These are phyloP conservation scores for Corniculantispora saksenae DNA, from an alignment of 2,329 filamentous ascomycete genomes.

Conservation along the genomic window DNA sequence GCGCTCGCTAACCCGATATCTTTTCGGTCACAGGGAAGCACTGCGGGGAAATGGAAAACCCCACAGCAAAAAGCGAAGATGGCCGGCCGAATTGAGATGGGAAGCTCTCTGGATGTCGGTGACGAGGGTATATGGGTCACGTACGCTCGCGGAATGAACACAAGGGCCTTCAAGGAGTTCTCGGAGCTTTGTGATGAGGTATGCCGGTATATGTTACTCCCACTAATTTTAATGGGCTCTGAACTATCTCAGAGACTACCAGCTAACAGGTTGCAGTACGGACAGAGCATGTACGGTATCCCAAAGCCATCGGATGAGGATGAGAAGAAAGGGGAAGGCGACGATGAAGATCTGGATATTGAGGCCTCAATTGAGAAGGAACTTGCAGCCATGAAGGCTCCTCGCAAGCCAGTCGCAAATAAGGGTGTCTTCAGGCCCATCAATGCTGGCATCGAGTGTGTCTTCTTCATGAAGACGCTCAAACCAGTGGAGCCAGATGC, in stretches of 20 bases:
- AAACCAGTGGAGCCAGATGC: constrained; percentile 56
- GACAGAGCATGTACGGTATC: constrained; percentile 60
- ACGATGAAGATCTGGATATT: constrained; percentile 61
- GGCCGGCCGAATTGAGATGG: constrained; percentile 42
- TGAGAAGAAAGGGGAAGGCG: constrained; percentile 41
- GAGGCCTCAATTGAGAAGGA: constrained; percentile 73
- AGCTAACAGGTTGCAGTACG: constrained; percentile 53
- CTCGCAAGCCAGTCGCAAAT: constrained; percentile 40
- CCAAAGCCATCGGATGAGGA: constrained; percentile 35
- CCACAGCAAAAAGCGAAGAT: constrained; percentile 57
- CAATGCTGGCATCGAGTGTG: constrained; percentile 59
- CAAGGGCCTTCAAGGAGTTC: constrained; percentile 68
- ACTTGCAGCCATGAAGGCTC: constrained; percentile 60
- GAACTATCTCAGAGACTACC: too few species aligned
- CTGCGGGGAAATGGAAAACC: constrained; percentile 61
- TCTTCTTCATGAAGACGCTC: constrained; percentile 62
- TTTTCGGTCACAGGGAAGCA: constrained; percentile 35
- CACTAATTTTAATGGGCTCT: background rate
- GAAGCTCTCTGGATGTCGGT: constrained; percentile 60
- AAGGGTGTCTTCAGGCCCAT: constrained; percentile 54
- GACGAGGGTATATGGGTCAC: constrained; percentile 79
- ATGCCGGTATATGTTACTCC: constrained; percentile 20
- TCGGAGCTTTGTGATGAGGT: constrained; percentile 67
- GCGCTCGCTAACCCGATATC: background rate
- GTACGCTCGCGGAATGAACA: constrained; percentile 71